Base-by-base conservation (phyloP, 345 rosid genomes). In the Eucalyptus lansdowneana region DNA sequence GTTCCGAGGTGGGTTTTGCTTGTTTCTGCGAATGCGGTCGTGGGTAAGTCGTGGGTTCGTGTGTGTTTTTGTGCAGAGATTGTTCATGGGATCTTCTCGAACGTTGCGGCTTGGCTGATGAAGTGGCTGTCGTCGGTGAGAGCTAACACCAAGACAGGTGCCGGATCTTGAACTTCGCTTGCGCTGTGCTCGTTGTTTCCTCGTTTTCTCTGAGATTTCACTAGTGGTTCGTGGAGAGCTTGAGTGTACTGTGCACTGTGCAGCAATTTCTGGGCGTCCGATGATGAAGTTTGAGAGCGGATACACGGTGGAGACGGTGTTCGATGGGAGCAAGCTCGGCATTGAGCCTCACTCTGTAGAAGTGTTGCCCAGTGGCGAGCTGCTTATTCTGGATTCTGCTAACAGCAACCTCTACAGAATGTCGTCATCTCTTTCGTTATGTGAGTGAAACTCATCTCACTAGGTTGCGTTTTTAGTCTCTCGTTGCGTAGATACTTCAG, bases 271-370 rank as follows among this genome's bases (percentile, higher is more conserved):
- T 19, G 95, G 96, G 87, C 97, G 98, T 91, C 96, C 99, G 87
- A 92, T 94, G 97, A 95, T 98, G 97, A 98, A 96, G 93, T 98
- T 95, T 47, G 99, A 98, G 92, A 90, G 96, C 92, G 99, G 99
- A n/a, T 98, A 96, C 89, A 87, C 93, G 50, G 99, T 98, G 87
- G 99, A 98, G 92, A 98, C 99, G 3, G 99, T 98, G 89, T 97
- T 98, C 91, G 99, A 98, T 87, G 99, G 99, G 89, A 98, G 99
- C 91, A 98, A 97, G 89, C 98, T 97, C 45, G 99, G 99, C 56
- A 93, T 97, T 58, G 99, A 97, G 91, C 99, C 99, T 47, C 93
- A 94, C 90, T 91, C 97, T 1, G 94, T 98, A 34, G 98, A 98
- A 89, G 95, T 97, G 86, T 90, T 96, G 91, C 97, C 99, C 2